Percentiles rank a stretch among this genome's conserved stretches.
phyloP scores from a whole-genome alignment of 1,284 basidiomycete genomes.

The Rhodotorula glutinis region DNA sequence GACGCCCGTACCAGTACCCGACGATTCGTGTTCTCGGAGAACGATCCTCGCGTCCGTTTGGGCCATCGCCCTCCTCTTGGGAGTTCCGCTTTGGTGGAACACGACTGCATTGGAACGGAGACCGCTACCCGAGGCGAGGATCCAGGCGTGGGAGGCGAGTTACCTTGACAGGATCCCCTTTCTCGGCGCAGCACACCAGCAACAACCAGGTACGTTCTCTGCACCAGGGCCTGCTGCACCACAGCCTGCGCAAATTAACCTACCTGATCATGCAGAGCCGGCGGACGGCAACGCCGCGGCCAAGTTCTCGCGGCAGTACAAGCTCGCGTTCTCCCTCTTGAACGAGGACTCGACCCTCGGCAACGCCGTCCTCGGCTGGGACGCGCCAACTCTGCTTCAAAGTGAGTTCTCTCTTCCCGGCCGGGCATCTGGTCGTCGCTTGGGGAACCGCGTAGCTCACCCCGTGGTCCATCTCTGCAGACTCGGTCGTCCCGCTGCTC shows the following conservation, averaged over 20 bases:
- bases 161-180: slow-evolving; percentile 4
- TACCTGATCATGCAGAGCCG: neutral
- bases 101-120: slow-evolving; percentile 80
- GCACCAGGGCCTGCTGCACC: neutral
- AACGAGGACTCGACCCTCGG: slow-evolving; percentile 80
- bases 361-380: slow-evolving; percentile 64
- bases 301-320: slow-evolving; percentile 73
- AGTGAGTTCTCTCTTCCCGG: slow-evolving; percentile 45
- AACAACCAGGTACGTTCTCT: neutral
- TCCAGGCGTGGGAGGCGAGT: slow-evolving; percentile 54
- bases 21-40: slow-evolving; percentile 13
- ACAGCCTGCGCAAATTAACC: neutral
- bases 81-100: slow-evolving; percentile 81
- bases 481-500: slow-evolving; percentile 65
- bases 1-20: neutral
- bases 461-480: no score
- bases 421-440: no score
- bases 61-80: slow-evolving; percentile 60
- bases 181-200: neutral
- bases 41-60: slow-evolving; percentile 71
- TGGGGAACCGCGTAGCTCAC: no score
- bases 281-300: slow-evolving; percentile 55
- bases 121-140: slow-evolving; percentile 63
- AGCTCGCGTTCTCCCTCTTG: slow-evolving; percentile 74
- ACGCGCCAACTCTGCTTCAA: slow-evolving; percentile 61